These are phyloP conservation scores for Phellopilus nigrolimitatus DNA, from an alignment of 1,284 basidiomycete species.

Conservation along the genomic window DNA sequence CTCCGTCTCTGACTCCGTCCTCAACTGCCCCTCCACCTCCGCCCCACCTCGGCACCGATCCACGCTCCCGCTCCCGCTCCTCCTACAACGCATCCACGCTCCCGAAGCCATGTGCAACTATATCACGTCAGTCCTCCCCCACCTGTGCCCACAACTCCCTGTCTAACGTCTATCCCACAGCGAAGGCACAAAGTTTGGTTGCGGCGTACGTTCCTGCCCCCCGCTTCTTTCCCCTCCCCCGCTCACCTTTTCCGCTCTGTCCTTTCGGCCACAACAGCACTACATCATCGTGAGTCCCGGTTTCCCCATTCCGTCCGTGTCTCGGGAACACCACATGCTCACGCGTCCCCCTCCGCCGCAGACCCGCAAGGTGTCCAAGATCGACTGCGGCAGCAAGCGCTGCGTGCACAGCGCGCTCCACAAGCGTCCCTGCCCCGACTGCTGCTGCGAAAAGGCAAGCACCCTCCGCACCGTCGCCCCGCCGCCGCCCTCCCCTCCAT, in stretches of 20 bases:
- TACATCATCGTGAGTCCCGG: constrained; percentile 44
- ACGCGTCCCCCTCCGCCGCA: constrained; percentile 27
- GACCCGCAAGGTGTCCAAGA: constrained; percentile 55
- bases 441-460: constrained; percentile 47
- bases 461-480: not conserved
- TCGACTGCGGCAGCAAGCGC: constrained; percentile 55
- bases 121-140: constrained; percentile 50
- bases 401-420: constrained; percentile 58
- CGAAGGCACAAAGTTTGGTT: constrained; percentile 70
- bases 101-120: constrained; percentile 58
- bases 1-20: no score
- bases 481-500: constrained; percentile 21
- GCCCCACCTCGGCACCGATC: constrained; percentile 18
- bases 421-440: constrained; percentile 47
- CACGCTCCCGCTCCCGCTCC: constrained; percentile 13
- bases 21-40: constrained; percentile 19
- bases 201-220: constrained; percentile 57
- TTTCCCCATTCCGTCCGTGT: no score
- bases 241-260: constrained; percentile 4
- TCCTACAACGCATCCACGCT: not conserved
- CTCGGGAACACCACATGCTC: constrained; percentile 16
- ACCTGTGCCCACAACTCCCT: constrained; percentile 19
- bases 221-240: constrained; percentile 17
- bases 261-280: constrained; percentile 44
- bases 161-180: constrained; percentile 34